Evolutionary conservation across 1,284 basidiomycete species (phyloP).

Genomic region (Agaricales sp.): DNA sequence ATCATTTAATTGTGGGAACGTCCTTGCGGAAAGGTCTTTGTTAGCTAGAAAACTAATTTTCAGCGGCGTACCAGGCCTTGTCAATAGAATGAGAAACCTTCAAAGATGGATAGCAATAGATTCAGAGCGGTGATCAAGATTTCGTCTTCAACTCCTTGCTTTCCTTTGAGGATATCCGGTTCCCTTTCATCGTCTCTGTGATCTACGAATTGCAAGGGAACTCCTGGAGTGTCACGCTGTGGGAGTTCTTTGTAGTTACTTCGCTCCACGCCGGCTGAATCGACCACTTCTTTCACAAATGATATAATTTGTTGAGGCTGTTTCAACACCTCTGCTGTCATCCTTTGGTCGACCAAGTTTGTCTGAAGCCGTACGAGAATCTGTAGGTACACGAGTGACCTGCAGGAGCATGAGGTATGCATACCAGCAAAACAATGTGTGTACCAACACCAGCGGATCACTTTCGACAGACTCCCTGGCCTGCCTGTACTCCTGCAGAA

Average conservation of each 20-base stretch:
- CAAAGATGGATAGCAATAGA: conserved; percentile 70
- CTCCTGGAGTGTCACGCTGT: conserved; percentile 6
- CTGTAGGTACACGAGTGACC: conserved; percentile 64
- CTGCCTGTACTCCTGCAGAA: conserved; percentile 62
- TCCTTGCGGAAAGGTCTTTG: conserved; percentile 50
- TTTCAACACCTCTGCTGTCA: conserved; percentile 2
- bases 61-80: not conserved
- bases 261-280: not conserved
- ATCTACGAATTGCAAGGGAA: conserved; percentile 19
- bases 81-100: conserved; percentile 41
- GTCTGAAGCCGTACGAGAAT: conserved; percentile 5
- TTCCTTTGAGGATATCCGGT: conserved; percentile 34
- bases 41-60: conserved; percentile 62
- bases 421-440: conserved; percentile 42
- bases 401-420: too few relatives aligned
- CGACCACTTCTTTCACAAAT: conserved; percentile 1
- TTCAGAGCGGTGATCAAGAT: conserved; percentile 71
- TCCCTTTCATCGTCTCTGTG: conserved; percentile 49
- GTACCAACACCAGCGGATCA: not conserved
- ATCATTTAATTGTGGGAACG: conserved; percentile 54
- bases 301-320: conserved; percentile 16
- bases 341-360: conserved; percentile 7
- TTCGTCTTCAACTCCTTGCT: conserved; percentile 40
- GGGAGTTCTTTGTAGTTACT: not conserved
- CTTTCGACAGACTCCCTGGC: conserved; percentile 18